Base-by-base conservation (phyloP, 352 stramenopile genomes). In the Globisporangium yorkense region DNA sequence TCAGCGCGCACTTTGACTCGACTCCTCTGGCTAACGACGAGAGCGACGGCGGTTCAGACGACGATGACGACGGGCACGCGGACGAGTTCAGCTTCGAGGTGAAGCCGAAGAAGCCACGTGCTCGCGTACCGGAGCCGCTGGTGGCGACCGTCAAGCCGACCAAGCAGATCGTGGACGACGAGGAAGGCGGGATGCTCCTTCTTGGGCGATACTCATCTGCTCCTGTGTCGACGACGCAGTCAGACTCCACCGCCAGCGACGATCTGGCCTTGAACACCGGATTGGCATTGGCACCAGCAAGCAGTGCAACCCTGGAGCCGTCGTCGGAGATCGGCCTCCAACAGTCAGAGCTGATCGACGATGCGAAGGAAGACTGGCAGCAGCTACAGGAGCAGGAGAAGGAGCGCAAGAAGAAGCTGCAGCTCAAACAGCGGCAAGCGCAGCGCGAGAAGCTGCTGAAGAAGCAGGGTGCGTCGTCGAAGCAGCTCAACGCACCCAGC, bases 391-490 rank as follows among this genome's bases (percentile, higher is more conserved):
- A 70, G 40, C 71, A 88, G 63, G 82, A 89, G 56, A 88, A 86
- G 41, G 77, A 89, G 47, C 75, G 82, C 12, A 80, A 81, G 58
- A 87, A 87, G 52, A 72, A 72, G 41, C 51, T 90, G 29, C 77
- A 87, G 65, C 53, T 77, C 18, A 92, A 90, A 44, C 82, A 92
- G 49, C 72, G 82, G 0, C 82, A 92, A 65, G 80, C 78, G 16
- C 82, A 89, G 48, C 76, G 80, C n/a, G 80, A 92, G 15, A 90
- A 90, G 51, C 50, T 88, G 15, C 57, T 88, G 12, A 87, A 87
- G 56, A 89, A 89, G 48, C 74, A 86, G 62, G 56, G 62, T 7
- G 50, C 49, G 10, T 58, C 37, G 33, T 33, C 50, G 1, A 77
- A 68, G 40, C 52, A 64, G 20, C 33, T 74, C 8, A 45, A 29